Evolutionary conservation across 2,329 filamentous ascomycete species (phyloP).

Genomic region (Pleoardoris graminearum): DNA sequence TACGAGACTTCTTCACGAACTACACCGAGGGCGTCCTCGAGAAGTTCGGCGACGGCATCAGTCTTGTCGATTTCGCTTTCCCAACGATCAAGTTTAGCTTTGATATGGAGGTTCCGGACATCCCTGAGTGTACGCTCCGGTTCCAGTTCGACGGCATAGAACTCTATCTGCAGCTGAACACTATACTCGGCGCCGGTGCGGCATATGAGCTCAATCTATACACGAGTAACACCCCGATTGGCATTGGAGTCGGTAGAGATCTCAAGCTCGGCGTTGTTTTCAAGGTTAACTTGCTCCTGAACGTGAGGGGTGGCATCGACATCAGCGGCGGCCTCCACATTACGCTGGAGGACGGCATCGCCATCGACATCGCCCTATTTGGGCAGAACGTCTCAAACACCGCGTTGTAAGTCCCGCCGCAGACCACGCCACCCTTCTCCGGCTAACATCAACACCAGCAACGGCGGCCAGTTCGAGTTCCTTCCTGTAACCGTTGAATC

Average conservation of each 20-base stretch:
- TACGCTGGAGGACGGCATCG: constrained; percentile 55
- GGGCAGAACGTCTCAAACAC: constrained; percentile 53
- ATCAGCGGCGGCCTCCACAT: constrained; percentile 61
- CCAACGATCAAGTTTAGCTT: constrained; percentile 25
- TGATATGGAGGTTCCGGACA: constrained; percentile 48
- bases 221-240: constrained; percentile 51
- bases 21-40: constrained; percentile 12
- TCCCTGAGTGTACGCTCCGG: constrained; percentile 50
- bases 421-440: too few species aligned
- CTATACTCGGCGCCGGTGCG: constrained; percentile 43
- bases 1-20: constrained; percentile 15
- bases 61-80: constrained; percentile 23
- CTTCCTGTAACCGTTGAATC: constrained; percentile 57
- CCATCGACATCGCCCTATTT: constrained; percentile 57
- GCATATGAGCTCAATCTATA: constrained; percentile 57
- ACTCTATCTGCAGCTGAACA: constrained; percentile 56
- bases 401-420: too few species aligned
- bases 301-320: constrained; percentile 51
- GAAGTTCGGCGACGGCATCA: constrained; percentile 24
- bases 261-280: constrained; percentile 55
- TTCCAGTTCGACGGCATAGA: constrained; percentile 58
- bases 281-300: constrained; percentile 57
- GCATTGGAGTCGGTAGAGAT: constrained; percentile 46
- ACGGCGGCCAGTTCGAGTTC: constrained; percentile 60
- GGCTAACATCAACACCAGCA: too few species aligned